phyloP scores from a whole-genome alignment of 164 flowering plant genomes.

The Berberis thunbergii region DNA sequence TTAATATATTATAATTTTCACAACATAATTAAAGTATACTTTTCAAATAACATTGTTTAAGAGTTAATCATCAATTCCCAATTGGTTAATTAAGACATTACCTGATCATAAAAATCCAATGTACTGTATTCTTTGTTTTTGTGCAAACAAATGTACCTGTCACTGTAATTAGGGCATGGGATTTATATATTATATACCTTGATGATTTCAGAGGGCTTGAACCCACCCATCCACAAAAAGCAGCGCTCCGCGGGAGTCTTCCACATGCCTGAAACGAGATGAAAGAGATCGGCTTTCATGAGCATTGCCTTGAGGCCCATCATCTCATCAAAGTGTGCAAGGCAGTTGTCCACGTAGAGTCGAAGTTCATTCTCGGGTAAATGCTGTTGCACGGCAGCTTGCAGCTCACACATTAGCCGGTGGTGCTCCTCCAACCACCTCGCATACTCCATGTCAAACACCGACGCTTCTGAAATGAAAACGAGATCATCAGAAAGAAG shows the following conservation, averaged over 20 bases:
- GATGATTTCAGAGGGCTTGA: constrained; percentile 89
- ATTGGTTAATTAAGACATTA: no score
- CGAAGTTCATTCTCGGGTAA: constrained; percentile 77
- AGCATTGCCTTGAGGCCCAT: constrained; percentile 63
- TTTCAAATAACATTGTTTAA: no score
- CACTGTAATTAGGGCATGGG: background rate
- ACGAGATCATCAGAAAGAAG: background rate
- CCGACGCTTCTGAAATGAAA: constrained; percentile 45
- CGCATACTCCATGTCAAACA: constrained; percentile 85
- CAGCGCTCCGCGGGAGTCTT: constrained; percentile 97
- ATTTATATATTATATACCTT: constrained; percentile 38
- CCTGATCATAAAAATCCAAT: no score
- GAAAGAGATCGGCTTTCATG: constrained; percentile 79
- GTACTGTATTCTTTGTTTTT: background rate
- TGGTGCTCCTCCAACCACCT: constrained; percentile 97
- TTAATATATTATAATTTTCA: no score
- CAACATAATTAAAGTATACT: no score
- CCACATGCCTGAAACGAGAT: constrained; percentile 91
- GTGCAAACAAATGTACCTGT: background rate
- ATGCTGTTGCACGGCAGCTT: constrained; percentile 86
- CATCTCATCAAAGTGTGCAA: constrained; percentile 71
- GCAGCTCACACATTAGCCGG: constrained; percentile 76
- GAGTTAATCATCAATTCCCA: no score
- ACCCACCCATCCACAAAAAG: constrained; percentile 97
- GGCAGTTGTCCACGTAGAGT: constrained; percentile 62